These are phyloP conservation scores for Azolla pinnata DNA, from an alignment of 75 land plant species.

Conservation along the genomic window DNA sequence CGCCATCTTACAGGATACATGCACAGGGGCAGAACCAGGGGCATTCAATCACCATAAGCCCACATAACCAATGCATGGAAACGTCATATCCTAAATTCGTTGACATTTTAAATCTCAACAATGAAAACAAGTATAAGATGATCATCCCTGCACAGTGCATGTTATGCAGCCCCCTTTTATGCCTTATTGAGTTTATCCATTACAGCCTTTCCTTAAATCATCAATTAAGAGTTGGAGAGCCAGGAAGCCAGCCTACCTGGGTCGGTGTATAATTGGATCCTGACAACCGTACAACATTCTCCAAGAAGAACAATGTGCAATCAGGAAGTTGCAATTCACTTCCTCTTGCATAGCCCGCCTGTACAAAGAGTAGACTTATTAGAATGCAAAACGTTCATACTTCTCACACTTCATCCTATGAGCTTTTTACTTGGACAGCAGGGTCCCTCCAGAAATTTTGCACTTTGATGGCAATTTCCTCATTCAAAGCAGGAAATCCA, in stretches of 20 bases:
- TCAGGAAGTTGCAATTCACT: slow-evolving; percentile 85
- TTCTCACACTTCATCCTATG: background rate
- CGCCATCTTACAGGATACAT: too few species aligned
- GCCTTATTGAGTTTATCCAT: too few species aligned
- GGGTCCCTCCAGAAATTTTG: slow-evolving; percentile 66
- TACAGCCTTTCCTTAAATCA: too few species aligned
- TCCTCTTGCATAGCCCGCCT: slow-evolving; percentile 62
- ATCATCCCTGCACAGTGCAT: background rate
- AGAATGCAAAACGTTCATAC: background rate
- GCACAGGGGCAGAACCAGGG: too few species aligned
- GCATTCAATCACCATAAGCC: too few species aligned
- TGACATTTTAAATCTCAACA: too few species aligned
- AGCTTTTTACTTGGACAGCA: slow-evolving; percentile 63
- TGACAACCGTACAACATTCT: slow-evolving; percentile 56
- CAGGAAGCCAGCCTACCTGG: slow-evolving; percentile 29
- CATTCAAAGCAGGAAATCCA: slow-evolving; percentile 52
- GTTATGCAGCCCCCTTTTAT: background rate
- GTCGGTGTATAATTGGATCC: slow-evolving; percentile 61
- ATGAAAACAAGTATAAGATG: too few species aligned
- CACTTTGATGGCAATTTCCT: slow-evolving; percentile 49
- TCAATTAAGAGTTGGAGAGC: background rate
- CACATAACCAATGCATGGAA: too few species aligned
- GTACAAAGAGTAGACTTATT: slow-evolving; percentile 2
- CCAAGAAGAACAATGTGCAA: slow-evolving; percentile 75
- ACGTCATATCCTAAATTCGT: too few species aligned